Base-by-base conservation (phyloP, 352 stramenopile genomes). In the Pythium oligandrum region DNA sequence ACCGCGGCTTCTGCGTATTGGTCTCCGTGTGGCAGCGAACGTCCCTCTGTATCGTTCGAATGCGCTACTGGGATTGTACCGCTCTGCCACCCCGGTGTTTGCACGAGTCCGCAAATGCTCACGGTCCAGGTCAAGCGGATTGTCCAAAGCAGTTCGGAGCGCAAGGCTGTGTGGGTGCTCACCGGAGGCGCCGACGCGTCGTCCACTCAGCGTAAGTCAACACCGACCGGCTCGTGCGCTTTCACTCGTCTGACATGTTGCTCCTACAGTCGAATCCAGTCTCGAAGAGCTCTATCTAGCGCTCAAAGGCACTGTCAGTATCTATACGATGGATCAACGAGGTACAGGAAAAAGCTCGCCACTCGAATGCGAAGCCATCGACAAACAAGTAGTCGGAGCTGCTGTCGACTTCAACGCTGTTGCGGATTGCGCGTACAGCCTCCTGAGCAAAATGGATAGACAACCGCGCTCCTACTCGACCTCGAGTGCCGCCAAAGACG, bases 241-340 rank as follows among this genome's bases (percentile, higher is more conserved):
- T 26, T 26, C 17, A 26, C 17, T 26, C 17, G 17, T 26, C 17
- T 26, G 17, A 26, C 17, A 26, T 26, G 17, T 26, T 26, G 17
- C 17, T 26, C 17, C 17, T 26, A 26, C 17, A 26, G 17, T 26
- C 17, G 17, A 26, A 26, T 26, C 17, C 17, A 26, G 77, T 86
- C 68, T 50, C 63, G 17, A 26, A 17, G 35, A 55, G n/a, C 53
- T 86, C 2, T 78, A 76, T 59, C 8, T 39, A 4, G 30, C 70
- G 4, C 46, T 71, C 5, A 64, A 70, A 10, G 50, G 46, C 9
- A 68, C 65, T 0, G 53, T 81, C 12, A 73, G 70, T 44, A 63
- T 84, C 36, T 87, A 87, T 65, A 85, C 74, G n/a, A 62, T 85
- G 54, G 74, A 82, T 51, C 74, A 85, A 43, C 74, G 71, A 9